Evolutionary conservation across 176 grass and related monocot genomes (phyloP).

Genomic region (Triticum dicoccoides): DNA sequence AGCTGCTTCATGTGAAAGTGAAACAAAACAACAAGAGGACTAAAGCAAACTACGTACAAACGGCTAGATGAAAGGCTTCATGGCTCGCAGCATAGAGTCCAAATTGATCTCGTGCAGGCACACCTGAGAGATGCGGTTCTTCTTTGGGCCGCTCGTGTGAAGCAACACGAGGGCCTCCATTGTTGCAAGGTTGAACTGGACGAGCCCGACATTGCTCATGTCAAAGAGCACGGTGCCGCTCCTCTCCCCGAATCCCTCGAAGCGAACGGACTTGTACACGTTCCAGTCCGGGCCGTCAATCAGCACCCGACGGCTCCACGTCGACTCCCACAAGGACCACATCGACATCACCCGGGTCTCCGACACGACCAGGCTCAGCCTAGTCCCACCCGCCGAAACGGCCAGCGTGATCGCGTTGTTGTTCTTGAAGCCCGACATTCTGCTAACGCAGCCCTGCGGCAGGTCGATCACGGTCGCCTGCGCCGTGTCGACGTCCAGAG

Average conservation of each 20-base stretch:
- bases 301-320: conserved; percentile 3
- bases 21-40: too few relatives aligned
- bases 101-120: neutral
- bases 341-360: neutral
- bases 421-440: neutral
- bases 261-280: neutral
- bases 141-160: neutral
- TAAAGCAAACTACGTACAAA: too few relatives aligned
- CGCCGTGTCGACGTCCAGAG: neutral
- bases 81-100: neutral
- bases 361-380: neutral
- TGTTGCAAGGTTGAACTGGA: neutral
- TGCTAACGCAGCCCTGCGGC: neutral
- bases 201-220: neutral
- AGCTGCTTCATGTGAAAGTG: neutral
- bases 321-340: neutral
- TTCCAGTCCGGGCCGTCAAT: neutral
- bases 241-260: conserved; percentile 20
- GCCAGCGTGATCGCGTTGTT: neutral
- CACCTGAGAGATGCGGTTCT: neutral
- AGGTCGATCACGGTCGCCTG: too few relatives aligned
- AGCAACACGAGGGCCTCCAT: neutral
- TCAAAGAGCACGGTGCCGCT: neutral
- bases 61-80: neutral
- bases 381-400: neutral